Evolutionary conservation across 441 rosid genomes (phyloP), one percentile per base, ranked within the genome.

Genomic region (Pelargonium fulgidum): DNA sequence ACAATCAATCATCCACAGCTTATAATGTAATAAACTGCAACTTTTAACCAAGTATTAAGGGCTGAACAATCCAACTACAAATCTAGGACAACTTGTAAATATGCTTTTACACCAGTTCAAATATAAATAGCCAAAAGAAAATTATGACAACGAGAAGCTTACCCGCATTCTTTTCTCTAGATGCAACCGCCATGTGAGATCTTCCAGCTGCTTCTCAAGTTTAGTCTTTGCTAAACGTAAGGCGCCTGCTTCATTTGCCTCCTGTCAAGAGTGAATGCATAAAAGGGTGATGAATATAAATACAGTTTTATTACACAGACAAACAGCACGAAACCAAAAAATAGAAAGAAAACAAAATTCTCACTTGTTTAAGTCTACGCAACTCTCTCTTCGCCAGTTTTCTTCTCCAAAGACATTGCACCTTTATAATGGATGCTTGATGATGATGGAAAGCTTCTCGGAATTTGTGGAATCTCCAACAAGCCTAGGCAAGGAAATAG

Each of bases 201-300:
- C 99, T 74, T 94, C 99, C 67, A 94, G 73, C 75, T 87, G 92
- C 85, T 88, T 92, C 85, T 94, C 97, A 81, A 94, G 97, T 77
- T 94, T 92, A 85, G 65, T 87, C 86, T 94, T 94, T 44, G 98
- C 99, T 81, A 87, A 74, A 41, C 92, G 95, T 81, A 92, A 80
- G 24, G 98, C 98, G 76, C 99, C 98, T 5, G 97, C 70, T 85
- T 92, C 99, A 83, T 88, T 89, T 72, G 97, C 98, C 79, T 83
- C 96, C 97, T 92, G 86, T 70, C 76, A 74, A 68, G 72, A 20
- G 65, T 66, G 69, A 68, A 77, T 20, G 39, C 64, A 71, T 20
- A 29, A 9, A 47, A 50, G 48, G n/a, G 62, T 29, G 5, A 58
- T 70, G 62, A 64, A 50, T 9, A 59, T 33, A 16, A 65, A 48